These are phyloP conservation scores for Vaccinium vitisidaea DNA, from an alignment of 148 eudicot genomes.

Conservation along the genomic window DNA sequence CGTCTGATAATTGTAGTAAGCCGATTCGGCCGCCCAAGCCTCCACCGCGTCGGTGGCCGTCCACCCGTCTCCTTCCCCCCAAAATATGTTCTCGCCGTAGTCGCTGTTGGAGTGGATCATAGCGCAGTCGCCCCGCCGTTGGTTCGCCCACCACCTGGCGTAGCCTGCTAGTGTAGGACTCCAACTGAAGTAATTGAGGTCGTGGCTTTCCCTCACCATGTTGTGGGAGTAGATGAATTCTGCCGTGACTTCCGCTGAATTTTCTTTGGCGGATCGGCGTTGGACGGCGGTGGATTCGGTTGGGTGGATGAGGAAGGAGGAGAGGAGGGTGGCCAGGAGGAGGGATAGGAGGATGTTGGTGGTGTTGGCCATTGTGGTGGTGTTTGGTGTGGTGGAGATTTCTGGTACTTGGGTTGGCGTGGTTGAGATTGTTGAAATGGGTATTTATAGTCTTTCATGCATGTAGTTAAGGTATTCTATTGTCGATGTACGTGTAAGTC, in stretches of 20 bases:
- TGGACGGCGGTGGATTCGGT: background rate
- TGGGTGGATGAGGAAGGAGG: background rate
- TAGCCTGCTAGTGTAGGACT: background rate
- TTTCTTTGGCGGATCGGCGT: background rate
- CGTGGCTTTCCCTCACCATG: background rate
- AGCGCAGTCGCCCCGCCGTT: background rate
- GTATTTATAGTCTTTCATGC: too few species aligned
- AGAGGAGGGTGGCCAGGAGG: background rate
- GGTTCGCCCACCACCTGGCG: background rate
- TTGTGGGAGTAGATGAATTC: background rate
- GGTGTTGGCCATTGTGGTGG: background rate
- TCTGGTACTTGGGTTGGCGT: background rate
- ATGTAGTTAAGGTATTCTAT: too few species aligned
- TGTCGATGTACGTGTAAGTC: too few species aligned
- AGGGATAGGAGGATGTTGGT: background rate
- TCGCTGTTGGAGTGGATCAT: constrained; percentile 16
- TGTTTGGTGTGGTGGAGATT: background rate
- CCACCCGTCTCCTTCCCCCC: too few species aligned
- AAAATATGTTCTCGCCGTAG: constrained; percentile 13
- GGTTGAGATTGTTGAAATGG: background rate
- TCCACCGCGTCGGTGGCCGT: constrained; percentile 16
- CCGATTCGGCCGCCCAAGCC: constrained; percentile 30
- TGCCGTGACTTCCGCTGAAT: background rate
- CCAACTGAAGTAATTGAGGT: background rate
- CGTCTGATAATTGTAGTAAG: constrained; percentile 16